phyloP scores from a whole-genome alignment of 108 stramenopile genomes.

The Cylindrotheca fusiformis region DNA sequence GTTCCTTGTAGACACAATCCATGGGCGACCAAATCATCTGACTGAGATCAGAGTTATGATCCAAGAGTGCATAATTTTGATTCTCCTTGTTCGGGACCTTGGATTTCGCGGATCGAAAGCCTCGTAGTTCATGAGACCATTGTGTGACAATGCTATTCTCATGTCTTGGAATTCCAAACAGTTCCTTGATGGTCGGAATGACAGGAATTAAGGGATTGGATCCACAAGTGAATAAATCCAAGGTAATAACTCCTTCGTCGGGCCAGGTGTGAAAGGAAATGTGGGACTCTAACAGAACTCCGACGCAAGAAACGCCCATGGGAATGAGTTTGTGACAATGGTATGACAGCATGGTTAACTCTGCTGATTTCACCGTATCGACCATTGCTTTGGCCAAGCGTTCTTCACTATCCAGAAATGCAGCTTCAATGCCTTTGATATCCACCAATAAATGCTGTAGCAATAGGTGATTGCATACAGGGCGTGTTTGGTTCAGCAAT shows the following conservation, averaged over 20 bases:
- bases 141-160: constrained; percentile 36
- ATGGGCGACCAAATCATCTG: constrained; percentile 41
- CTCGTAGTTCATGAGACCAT: constrained; percentile 81
- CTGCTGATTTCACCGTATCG: constrained; percentile 52
- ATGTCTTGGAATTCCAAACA: constrained; percentile 64
- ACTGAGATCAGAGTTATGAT: constrained; percentile 31
- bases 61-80: constrained; percentile 36
- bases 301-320: constrained; percentile 80
- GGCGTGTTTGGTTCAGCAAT: no score
- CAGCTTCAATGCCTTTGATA: constrained; percentile 70
- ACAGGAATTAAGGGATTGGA: constrained; percentile 67
- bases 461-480: neutral
- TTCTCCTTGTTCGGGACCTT: constrained; percentile 11
- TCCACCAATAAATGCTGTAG: constrained; percentile 76
- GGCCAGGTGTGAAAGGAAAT: constrained; percentile 91
- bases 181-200: constrained; percentile 52
- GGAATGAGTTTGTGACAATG: constrained; percentile 85
- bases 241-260: constrained; percentile 80
- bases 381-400: constrained; percentile 71
- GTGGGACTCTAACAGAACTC: constrained; percentile 80
- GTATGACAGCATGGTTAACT: constrained; percentile 77
- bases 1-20: constrained; percentile 36
- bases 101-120: constrained; percentile 69
- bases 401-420: constrained; percentile 67
- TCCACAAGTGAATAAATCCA: constrained; percentile 86